Base-by-base conservation (phyloP, 192 early-diverging fungal species). In the Thamnidium elegans region DNA sequence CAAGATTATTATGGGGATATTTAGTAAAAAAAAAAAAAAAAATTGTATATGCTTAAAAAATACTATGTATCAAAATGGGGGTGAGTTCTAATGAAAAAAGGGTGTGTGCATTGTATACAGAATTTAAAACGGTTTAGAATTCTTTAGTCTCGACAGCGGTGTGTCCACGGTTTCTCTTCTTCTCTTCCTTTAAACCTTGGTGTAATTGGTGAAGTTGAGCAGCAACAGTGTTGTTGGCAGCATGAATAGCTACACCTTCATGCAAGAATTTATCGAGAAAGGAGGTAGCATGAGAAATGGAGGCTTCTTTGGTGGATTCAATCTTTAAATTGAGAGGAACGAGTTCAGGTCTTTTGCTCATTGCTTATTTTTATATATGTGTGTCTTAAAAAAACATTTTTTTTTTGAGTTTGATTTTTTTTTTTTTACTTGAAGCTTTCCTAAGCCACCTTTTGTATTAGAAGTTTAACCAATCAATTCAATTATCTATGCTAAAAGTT, bases 191-290 rank as follows among this genome's bases (percentile, higher is more conserved):
- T 14, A 76, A 53, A 3, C 66, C 69, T 31, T 65, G 54, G 42
- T 72, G 58, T 46, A 76, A 53, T 32, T 60, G 66, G 30, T 76
- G 66, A 43, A 76, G 63, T 50, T 76, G 74, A 21, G 74, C 56
- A 21, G 69, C 62, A 9, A 76, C 62, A 13, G 66, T 72, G 53
- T 76, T 76, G 36, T 65, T 68, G 42, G 74, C 65, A 3, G 74
- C 70, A 54, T 76, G 74, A 44, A 76, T 70, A 17, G 74, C 74
- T 17, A 70, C 58, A 44, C 66, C 69, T 6, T 76, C 67, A 36
- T 76, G 74, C 21, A 76, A 39, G 45, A 76, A 76, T 30, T 63
- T 50, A 39, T 71, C 74, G 17, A 76, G 70, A 46, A 58, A 44
- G 15, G 62, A 31, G 10, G 65, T 62, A 15, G 74, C 74, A n/a